Conservation (phyloP, 1,139 yeast genomes). For the Candida sanyaensis region DNA sequence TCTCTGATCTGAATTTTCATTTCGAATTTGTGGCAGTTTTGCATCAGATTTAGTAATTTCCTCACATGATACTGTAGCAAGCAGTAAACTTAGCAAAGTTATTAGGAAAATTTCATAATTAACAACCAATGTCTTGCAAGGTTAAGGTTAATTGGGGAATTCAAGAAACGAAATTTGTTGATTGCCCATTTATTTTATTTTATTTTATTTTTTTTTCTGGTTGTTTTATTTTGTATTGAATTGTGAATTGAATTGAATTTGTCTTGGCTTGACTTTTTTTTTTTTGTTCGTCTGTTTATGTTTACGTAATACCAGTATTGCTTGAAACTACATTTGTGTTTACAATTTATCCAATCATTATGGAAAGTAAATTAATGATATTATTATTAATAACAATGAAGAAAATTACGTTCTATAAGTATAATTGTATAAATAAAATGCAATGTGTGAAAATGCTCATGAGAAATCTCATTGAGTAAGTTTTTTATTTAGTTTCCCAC, state of each 20-base stretch:
- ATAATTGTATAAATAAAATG: neutral
- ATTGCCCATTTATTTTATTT: constrained; percentile 5
- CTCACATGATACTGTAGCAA: neutral
- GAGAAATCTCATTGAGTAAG: neutral
- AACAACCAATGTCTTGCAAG: neutral
- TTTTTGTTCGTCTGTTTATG: neutral
- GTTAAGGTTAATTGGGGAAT: neutral
- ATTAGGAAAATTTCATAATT: constrained; percentile 2
- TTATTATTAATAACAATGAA: no score
- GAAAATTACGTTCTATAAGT: neutral
- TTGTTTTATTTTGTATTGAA: neutral
- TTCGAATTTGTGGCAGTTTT: neutral
- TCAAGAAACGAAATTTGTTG: neutral
- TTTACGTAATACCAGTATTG: no score
- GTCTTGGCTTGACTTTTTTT: neutral
- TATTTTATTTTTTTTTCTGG: neutral
- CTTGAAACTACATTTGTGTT: neutral
- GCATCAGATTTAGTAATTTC: neutral
- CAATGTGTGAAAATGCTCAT: neutral
- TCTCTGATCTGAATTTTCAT: constrained; percentile 1
- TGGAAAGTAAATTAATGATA: neutral
- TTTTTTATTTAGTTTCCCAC: constrained; percentile 22
- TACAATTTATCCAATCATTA: neutral
- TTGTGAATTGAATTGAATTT: no score
- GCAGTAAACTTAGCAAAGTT: constrained; percentile 1